Conservation (phyloP, 2,329 filamentous ascomycete genomes). For the Diaporthe velutina region DNA sequence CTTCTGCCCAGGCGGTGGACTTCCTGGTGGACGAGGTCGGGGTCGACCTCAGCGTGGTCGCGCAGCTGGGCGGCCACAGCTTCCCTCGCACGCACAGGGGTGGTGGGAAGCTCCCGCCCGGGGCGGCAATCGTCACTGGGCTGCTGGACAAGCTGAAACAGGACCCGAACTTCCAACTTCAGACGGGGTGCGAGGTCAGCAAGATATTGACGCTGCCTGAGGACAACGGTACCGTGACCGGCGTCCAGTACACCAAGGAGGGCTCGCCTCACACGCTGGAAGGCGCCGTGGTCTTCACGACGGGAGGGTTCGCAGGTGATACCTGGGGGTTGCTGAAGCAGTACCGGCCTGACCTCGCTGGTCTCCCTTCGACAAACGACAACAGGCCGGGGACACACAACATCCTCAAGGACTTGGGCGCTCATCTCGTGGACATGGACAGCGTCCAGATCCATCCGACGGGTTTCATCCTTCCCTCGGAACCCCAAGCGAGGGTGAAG, state of each 20-base stretch:
- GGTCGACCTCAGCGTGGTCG: conserved; percentile 70
- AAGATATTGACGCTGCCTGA: conserved; percentile 55
- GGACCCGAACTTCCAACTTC: conserved; percentile 63
- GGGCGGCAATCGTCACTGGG: conserved; percentile 68
- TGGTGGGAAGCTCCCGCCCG: conserved; percentile 66
- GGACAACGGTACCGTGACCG: conserved; percentile 53
- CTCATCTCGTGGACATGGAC: conserved; percentile 63
- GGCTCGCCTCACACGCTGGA: conserved; percentile 54
- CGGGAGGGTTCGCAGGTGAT: conserved; percentile 74
- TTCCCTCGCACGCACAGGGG: conserved; percentile 70
- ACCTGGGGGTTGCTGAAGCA: conserved; percentile 66
- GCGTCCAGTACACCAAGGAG: conserved; percentile 63
- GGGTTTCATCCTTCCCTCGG: conserved; percentile 70
- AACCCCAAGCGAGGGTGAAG: conserved; percentile 62
- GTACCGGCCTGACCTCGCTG: conserved; percentile 70
- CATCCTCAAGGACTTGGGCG: conserved; percentile 54
- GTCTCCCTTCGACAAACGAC: conserved; percentile 74
- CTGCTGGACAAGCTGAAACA: conserved; percentile 65
- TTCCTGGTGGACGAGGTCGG: conserved; percentile 70
- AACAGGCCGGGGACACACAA: conserved; percentile 66
- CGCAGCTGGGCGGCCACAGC: conserved; percentile 71
- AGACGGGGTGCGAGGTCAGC: conserved; percentile 66
- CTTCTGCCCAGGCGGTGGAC: conserved; percentile 59
- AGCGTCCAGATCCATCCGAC: conserved; percentile 75
- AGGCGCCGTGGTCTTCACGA: conserved; percentile 71